phyloP scores from a whole-genome alignment of 768 basidiomycete genomes.

The Kwoniella dendrophila region DNA sequence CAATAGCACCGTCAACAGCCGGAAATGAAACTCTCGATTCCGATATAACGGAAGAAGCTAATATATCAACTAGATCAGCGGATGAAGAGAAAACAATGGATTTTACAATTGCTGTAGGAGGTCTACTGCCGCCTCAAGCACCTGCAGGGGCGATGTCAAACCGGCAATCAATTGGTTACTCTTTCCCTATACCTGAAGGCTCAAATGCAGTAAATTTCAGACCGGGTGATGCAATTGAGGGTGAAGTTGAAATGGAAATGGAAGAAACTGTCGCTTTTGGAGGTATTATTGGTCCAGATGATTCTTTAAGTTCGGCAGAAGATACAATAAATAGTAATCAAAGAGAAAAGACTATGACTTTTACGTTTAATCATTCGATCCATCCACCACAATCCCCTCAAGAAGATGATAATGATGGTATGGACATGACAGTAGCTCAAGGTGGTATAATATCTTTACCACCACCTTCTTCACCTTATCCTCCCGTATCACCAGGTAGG shows the following conservation, averaged over 20 bases:
- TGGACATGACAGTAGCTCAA: conserved; percentile 51
- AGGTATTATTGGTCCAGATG: conserved; percentile 48
- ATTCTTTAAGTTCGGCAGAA: conserved; percentile 33
- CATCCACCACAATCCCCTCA: conserved; percentile 1
- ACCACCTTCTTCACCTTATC: conserved; percentile 20
- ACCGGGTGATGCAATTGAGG: conserved; percentile 41
- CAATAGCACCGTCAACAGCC: conserved; percentile 24
- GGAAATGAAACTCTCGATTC: conserved; percentile 10
- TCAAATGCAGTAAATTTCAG: conserved; percentile 9
- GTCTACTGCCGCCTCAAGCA: conserved; percentile 49
- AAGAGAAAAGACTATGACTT: conserved; percentile 49
- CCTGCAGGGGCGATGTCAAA: conserved; percentile 46
- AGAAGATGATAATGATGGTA: conserved; percentile 35
- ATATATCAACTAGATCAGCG: conserved; percentile 16
- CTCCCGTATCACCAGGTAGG: not conserved
- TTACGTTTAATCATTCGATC: conserved; percentile 37
- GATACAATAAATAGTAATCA: conserved; percentile 23
- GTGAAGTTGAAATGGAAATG: conserved; percentile 52
- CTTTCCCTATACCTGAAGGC: conserved; percentile 25
- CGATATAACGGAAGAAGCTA: conserved; percentile 22
- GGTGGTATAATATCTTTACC: conserved; percentile 41
- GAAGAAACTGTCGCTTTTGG: conserved; percentile 56
- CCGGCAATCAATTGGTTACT: conserved; percentile 52
- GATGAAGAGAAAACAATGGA: conserved; percentile 54
- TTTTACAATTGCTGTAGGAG: conserved; percentile 56